Evolutionary conservation across 768 basidiomycete species (phyloP).

Genomic region (Pleurotus giganteus): DNA sequence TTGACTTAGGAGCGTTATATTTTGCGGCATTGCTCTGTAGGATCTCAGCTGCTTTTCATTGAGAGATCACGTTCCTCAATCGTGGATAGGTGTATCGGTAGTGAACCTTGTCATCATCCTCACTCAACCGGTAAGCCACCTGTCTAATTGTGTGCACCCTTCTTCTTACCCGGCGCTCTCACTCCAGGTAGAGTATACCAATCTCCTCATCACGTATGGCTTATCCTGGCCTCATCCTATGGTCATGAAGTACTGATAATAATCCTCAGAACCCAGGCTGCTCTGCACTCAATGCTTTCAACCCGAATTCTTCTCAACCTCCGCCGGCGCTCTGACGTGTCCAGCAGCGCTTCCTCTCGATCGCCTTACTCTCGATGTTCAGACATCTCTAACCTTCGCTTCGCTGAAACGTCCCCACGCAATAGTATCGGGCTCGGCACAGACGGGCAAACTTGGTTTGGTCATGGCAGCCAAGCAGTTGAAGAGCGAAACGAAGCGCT

Average conservation of each 20-base stretch:
- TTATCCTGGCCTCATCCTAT: not conserved
- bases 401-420: too few species aligned
- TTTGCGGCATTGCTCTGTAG: too few species aligned
- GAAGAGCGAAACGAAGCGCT: not conserved
- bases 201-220: not conserved
- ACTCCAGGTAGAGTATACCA: not conserved
- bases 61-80: not conserved
- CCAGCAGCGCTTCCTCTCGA: too few species aligned
- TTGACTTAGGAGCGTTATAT: too few species aligned
- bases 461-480: not conserved
- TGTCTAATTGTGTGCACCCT: not conserved
- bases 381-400: too few species aligned
- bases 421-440: too few species aligned
- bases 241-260: not conserved
- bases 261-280: not conserved
- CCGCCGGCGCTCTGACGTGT: not conserved
- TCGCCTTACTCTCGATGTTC: too few species aligned
- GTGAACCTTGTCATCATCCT: not conserved
- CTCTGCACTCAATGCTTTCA: conserved; percentile 9
- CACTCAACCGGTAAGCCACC: not conserved
- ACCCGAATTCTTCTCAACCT: conserved; percentile 8
- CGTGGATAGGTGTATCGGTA: not conserved
- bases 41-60: too few species aligned
- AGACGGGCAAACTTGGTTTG: conserved; percentile 4
- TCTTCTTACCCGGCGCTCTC: not conserved